Percentiles rank a stretch among this genome's conserved stretches.
Evolutionary conservation across 495 filamentous ascomycete genomes (phyloP).

Genomic region (Penicillium egyptiacum): DNA sequence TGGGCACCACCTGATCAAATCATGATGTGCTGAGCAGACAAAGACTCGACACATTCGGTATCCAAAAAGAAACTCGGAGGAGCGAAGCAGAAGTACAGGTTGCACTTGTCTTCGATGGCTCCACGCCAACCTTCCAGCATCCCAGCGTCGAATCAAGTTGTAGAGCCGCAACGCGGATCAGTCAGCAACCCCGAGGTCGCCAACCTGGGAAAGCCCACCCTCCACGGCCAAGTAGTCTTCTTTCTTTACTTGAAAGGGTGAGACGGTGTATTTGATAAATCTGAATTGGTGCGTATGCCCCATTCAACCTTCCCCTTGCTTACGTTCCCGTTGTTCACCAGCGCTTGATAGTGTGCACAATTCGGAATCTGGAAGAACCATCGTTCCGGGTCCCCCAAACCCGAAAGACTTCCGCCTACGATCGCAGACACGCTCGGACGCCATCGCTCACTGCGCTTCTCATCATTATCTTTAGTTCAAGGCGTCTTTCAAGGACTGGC

Average conservation of each 20-base stretch:
- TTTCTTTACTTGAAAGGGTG: background rate
- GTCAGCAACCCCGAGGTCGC: constrained; percentile 2
- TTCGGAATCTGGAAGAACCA: constrained; percentile 42
- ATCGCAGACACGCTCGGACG: constrained; percentile 32
- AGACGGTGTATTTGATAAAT: constrained; percentile 9
- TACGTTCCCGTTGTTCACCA: constrained; percentile 16
- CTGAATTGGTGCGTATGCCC: constrained; percentile 22
- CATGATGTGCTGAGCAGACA: background rate
- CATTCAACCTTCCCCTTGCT: constrained; percentile 20
- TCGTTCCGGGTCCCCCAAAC: constrained; percentile 33
- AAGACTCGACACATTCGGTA: background rate
- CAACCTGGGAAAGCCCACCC: background rate
- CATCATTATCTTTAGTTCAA: constrained; percentile 10
- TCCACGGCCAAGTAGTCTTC: constrained; percentile 4
- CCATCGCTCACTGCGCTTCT: constrained; percentile 20
- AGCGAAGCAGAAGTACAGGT: background rate
- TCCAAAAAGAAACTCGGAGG: background rate
- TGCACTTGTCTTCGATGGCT: constrained; percentile 12
- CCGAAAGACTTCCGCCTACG: constrained; percentile 35
- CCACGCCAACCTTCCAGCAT: constrained; percentile 7
- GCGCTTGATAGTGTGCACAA: constrained; percentile 7
- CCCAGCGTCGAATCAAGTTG: constrained; percentile 21
- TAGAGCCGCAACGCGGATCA: constrained; percentile 25
- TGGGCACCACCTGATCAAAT: constrained; percentile 5
- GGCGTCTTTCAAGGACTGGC: constrained; percentile 3